Base-by-base conservation (phyloP, 345 rosid genomes). In the Nasturtium officinale region DNA sequence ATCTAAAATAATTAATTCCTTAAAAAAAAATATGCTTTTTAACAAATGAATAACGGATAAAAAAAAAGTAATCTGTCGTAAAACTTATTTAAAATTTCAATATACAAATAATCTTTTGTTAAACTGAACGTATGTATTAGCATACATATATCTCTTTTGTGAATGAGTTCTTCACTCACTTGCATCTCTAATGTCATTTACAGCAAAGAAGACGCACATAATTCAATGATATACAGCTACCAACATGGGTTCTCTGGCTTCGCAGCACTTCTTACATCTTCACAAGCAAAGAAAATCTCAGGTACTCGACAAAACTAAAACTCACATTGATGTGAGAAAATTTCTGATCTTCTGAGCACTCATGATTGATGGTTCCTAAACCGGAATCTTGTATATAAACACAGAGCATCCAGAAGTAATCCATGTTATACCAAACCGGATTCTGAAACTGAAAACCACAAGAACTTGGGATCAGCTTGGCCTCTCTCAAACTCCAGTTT, bases 201-300 rank as follows among this genome's bases (percentile, higher is more conserved):
- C 78, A 87, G 89, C 47, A 67, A 76, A 15, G 80, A 80, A 63
- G 81, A 51, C 56, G 82, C 87, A 12, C 47, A 43, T 47, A 79
- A 80, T 5, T 75, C 88, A 12, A 82, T 87, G 29, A 54, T 86
- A 59, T 87, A 84, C 67, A 81, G 86, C 33, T 86, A 82, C 72
- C 72, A 67, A 37, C 81, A 73, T 25, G 75, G 79, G 21, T 80
- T 88, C 61, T 84, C 85, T 11, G 92, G 92, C 33, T 84, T 86
- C 13, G 81, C 86, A 6, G 92, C 92, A 5, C 54, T 61, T 61
- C 82, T 87, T 25, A 81, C 80, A 16, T 76, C 85, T 12, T 79
- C 78, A 4, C 78, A 85, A 60, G 87, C 82, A 1, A 78, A 66
- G 18, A 25, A 42, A 59, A 65, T 84, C 15, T 82, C 85, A 28